A percentile compares a stretch with the other conserved stretches of the same genome.
Evolutionary conservation across 768 basidiomycete species (phyloP).

Genomic region (Mycena venus): DNA sequence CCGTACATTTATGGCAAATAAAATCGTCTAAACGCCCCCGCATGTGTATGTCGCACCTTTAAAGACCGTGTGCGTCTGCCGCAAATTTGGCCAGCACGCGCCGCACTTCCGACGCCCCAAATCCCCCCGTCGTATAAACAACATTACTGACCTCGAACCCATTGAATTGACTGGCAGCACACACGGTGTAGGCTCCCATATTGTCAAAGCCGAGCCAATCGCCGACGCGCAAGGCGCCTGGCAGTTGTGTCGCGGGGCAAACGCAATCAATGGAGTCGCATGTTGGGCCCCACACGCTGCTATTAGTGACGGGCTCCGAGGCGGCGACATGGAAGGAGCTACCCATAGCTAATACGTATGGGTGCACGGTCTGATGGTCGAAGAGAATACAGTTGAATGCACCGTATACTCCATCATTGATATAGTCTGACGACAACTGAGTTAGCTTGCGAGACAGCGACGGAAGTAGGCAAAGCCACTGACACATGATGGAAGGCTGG

Average conservation of each 20-base stretch:
- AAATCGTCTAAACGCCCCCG: neutral
- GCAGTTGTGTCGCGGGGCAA: conserved; percentile 71
- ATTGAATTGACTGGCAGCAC: conserved; percentile 96
- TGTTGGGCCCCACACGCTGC: conserved; percentile 97
- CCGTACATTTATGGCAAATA: conserved; percentile 1
- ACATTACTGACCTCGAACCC: conserved; percentile 88
- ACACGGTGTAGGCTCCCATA: conserved; percentile 99
- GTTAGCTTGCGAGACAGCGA: conserved; percentile 34
- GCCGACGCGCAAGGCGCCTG: conserved; percentile 82
- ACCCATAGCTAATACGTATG: conserved; percentile 79
- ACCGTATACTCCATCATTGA: conserved; percentile 99
- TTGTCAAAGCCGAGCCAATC: conserved; percentile 97
- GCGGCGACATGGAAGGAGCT: conserved; percentile 72
- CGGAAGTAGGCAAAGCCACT: conserved; percentile 55
- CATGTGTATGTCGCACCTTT: neutral
- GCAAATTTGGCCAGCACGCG: conserved; percentile 18
- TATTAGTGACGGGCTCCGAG: conserved; percentile 48
- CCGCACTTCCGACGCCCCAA: conserved; percentile 24
- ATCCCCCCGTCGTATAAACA: conserved; percentile 52
- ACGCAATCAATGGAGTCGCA: conserved; percentile 99
- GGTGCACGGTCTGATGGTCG: conserved; percentile 94
- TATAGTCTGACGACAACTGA: conserved; percentile 80
- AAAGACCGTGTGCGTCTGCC: conserved; percentile 9
- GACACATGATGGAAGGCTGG: conserved; percentile 87
- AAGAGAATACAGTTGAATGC: conserved; percentile 97